Evolutionary conservation across 2,329 filamentous ascomycete species (phyloP).

Genomic region (Camptophora hylomeconis): DNA sequence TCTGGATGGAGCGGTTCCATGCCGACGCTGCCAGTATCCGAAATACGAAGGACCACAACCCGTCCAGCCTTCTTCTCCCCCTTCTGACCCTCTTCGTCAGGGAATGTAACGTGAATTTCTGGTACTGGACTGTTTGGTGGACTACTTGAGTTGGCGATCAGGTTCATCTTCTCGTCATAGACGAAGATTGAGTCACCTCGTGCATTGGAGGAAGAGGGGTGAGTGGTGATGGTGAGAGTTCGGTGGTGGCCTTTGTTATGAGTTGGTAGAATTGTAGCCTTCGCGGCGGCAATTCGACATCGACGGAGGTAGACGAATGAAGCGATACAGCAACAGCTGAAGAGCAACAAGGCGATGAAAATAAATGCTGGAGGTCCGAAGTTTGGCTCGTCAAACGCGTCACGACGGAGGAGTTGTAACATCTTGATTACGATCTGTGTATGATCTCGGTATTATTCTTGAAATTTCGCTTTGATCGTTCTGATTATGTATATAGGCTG

Average conservation of each 20-base stretch:
- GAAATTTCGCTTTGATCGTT: too few species aligned
- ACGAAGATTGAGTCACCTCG: constrained; percentile 61
- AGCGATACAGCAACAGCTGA: constrained; percentile 55
- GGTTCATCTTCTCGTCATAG: constrained; percentile 65
- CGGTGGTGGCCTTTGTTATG: constrained; percentile 50
- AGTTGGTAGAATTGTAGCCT: constrained; percentile 49
- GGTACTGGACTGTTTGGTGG: constrained; percentile 76
- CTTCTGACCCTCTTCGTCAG: constrained; percentile 78
- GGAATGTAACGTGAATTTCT: constrained; percentile 96
- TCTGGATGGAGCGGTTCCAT: constrained; percentile 72
- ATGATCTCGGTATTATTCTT: too few species aligned
- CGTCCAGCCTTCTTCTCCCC: constrained; percentile 66
- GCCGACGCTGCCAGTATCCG: constrained; percentile 71
- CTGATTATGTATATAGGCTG: too few species aligned
- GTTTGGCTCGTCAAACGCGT: constrained; percentile 20
- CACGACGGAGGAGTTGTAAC: constrained; percentile 7
- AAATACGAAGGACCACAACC: constrained; percentile 82
- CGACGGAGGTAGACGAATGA: constrained; percentile 62
- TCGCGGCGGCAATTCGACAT: constrained; percentile 40
- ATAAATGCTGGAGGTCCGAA: constrained; percentile 68
- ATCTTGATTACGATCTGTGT: too few species aligned
- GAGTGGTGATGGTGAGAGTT: constrained; percentile 43
- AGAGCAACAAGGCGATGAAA: constrained; percentile 63
- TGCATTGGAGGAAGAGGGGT: constrained; percentile 31
- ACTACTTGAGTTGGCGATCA: constrained; percentile 62